Evolutionary conservation across 331 rosid genomes (phyloP).

Genomic region (Pyracantha coccinea): DNA sequence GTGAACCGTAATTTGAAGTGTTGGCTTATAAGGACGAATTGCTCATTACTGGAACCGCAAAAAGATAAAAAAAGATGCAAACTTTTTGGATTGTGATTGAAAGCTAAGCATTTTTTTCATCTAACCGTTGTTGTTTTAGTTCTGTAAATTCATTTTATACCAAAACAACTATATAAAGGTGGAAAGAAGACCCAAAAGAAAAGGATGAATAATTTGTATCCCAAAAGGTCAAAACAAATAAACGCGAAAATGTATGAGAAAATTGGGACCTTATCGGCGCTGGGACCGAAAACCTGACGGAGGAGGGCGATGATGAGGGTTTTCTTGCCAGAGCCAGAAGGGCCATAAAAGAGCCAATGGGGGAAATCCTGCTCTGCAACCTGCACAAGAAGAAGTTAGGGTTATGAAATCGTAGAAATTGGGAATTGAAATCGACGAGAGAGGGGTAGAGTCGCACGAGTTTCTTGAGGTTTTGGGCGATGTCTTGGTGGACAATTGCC

Average conservation of each 20-base stretch:
- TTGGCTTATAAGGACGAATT: not conserved
- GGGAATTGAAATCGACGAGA: not conserved
- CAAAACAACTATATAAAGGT: not conserved
- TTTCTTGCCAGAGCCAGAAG: constrained; percentile 96
- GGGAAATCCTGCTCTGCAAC: constrained; percentile 88
- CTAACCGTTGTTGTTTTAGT: not conserved
- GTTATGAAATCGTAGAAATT: not conserved
- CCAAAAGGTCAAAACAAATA: not conserved
- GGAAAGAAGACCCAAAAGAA: not conserved
- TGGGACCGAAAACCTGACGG: constrained; percentile 84
- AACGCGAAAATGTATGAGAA: not conserved
- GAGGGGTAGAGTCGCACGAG: constrained; percentile 32
- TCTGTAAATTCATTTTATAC: not conserved
- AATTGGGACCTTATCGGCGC: constrained; percentile 66
- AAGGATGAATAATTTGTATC: not conserved
- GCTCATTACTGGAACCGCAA: too few relatives aligned
- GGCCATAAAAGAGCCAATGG: constrained; percentile 90
- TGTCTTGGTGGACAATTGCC: constrained; percentile 48
- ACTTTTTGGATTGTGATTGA: not conserved
- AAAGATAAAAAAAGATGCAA: not conserved
- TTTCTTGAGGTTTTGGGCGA: constrained; percentile 81
- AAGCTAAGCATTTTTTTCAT: not conserved
- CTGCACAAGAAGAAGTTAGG: constrained; percentile 17
- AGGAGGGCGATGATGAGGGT: constrained; percentile 90
- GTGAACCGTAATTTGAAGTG: not conserved